phyloP scores from a whole-genome alignment of 2,329 filamentous ascomycete species.

The Stachybotrys chartarum region DNA sequence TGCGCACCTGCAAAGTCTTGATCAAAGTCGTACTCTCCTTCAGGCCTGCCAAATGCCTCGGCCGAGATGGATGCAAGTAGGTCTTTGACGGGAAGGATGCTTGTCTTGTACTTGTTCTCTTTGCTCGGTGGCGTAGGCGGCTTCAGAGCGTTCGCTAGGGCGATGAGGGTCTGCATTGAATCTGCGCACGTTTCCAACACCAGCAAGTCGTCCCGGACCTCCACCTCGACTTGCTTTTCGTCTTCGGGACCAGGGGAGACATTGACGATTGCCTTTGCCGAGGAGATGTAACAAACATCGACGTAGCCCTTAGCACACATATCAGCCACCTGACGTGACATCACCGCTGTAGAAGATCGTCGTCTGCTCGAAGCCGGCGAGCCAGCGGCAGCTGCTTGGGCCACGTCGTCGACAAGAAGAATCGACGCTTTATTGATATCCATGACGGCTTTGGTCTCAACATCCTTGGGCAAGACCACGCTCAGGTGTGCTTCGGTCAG shows the following conservation, averaged over 20 bases:
- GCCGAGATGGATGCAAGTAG: conserved; percentile 86
- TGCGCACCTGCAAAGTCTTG: conserved; percentile 53
- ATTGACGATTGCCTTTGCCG: conserved; percentile 62
- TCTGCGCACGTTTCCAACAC: conserved; percentile 94
- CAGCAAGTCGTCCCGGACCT: conserved; percentile 77
- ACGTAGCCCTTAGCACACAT: conserved; percentile 69
- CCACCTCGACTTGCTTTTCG: conserved; percentile 66
- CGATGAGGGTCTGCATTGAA: conserved; percentile 87
- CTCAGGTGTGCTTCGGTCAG: conserved; percentile 70
- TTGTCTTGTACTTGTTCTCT: conserved; percentile 78
- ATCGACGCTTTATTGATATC: conserved; percentile 76
- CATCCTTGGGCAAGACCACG: conserved; percentile 58
- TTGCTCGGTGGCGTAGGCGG: conserved; percentile 79
- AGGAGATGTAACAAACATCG: conserved; percentile 78
- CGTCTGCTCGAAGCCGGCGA: conserved; percentile 9
- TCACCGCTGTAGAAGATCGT: conserved; percentile 24
- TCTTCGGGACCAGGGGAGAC: conserved; percentile 47
- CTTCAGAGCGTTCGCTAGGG: conserved; percentile 68
- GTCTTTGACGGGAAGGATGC: conserved; percentile 78
- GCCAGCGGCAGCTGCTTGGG: conserved; percentile 15
- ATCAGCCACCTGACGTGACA: conserved; percentile 44
- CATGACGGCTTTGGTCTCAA: conserved; percentile 55
- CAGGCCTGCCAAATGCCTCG: conserved; percentile 64
- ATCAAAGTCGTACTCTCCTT: conserved; percentile 56
- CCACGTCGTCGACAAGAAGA: conserved; percentile 72